These are phyloP conservation scores for Alternaria gansuensis DNA, from an alignment of 2,329 filamentous ascomycete genomes.

Conservation along the genomic window DNA sequence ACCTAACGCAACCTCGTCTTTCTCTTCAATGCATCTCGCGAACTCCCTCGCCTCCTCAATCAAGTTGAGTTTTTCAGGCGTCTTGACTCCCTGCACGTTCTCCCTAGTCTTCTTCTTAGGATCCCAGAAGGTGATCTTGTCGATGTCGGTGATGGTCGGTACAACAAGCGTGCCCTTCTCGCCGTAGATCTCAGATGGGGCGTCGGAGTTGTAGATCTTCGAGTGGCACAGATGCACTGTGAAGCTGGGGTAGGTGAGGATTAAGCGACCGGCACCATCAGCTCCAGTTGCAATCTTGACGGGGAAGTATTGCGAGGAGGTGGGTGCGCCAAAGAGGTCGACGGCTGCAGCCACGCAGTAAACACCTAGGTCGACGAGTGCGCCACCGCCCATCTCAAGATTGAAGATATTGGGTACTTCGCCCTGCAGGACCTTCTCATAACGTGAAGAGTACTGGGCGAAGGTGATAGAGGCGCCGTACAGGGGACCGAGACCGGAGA, in stretches of 20 bases:
- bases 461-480: conserved; percentile 58
- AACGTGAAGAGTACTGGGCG: conserved; percentile 57
- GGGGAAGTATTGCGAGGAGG: conserved; percentile 54
- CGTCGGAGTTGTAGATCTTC: conserved; percentile 57
- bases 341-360: conserved; percentile 60
- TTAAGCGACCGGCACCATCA: conserved; percentile 57
- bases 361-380: conserved; percentile 60
- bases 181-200: conserved; percentile 58
- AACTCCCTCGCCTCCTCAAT: conserved; percentile 59
- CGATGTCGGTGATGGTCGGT: conserved; percentile 58
- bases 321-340: conserved; percentile 58
- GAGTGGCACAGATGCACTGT: conserved; percentile 55
- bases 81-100: conserved; percentile 53
- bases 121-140: conserved; percentile 53
- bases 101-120: conserved; percentile 55
- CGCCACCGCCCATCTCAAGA: conserved; percentile 58
- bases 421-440: conserved; percentile 58
- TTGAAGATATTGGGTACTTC: conserved; percentile 61
- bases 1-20: conserved; percentile 50
- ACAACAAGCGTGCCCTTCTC: conserved; percentile 58
- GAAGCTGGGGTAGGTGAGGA: conserved; percentile 57
- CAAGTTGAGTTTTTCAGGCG: conserved; percentile 54
- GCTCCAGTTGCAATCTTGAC: conserved; percentile 57
- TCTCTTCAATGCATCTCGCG: conserved; percentile 55
- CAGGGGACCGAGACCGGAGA: conserved; percentile 54